phyloP scores from a whole-genome alignment of 805 yeast species.

The Ogataea haglerorum region DNA sequence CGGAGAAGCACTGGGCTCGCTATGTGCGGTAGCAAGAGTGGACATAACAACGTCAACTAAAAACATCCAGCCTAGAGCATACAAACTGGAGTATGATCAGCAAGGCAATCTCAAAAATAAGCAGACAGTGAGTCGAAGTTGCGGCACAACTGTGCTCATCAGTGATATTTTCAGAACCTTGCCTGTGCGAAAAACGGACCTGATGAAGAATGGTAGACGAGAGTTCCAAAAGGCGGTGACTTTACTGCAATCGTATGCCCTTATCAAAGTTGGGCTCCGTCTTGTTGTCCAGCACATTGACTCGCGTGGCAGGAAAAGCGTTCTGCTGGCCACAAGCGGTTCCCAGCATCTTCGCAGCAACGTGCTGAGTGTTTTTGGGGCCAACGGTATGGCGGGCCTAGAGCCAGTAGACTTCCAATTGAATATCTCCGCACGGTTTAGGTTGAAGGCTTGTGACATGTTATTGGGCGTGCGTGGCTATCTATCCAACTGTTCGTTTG shows the following conservation, averaged over 20 bases:
- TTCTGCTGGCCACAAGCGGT: slow-evolving; percentile 60
- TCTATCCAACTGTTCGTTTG: slow-evolving; percentile 75
- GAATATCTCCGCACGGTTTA: slow-evolving; percentile 32
- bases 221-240: slow-evolving; percentile 70
- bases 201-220: slow-evolving; percentile 60
- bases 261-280: slow-evolving; percentile 56
- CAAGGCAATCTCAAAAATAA: slow-evolving; percentile 47
- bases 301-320: slow-evolving; percentile 44
- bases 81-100: slow-evolving; percentile 48
- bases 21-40: slow-evolving; percentile 54
- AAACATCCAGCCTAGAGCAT: slow-evolving; percentile 53
- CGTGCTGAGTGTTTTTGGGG: slow-evolving; percentile 67
- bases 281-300: slow-evolving; percentile 57
- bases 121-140: slow-evolving; percentile 45
- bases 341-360: slow-evolving; percentile 47
- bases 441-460: slow-evolving; percentile 30
- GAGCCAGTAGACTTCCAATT: slow-evolving; percentile 44
- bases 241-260: slow-evolving; percentile 62
- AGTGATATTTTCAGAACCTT: slow-evolving; percentile 58
- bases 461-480: slow-evolving; percentile 48
- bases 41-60: slow-evolving; percentile 48
- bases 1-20: slow-evolving; percentile 76
- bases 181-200: slow-evolving; percentile 81
- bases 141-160: slow-evolving; percentile 68
- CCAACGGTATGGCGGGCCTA: slow-evolving; percentile 58